Evolutionary conservation across 306 rosid species (phyloP).

Genomic region (Sindora glabra): DNA sequence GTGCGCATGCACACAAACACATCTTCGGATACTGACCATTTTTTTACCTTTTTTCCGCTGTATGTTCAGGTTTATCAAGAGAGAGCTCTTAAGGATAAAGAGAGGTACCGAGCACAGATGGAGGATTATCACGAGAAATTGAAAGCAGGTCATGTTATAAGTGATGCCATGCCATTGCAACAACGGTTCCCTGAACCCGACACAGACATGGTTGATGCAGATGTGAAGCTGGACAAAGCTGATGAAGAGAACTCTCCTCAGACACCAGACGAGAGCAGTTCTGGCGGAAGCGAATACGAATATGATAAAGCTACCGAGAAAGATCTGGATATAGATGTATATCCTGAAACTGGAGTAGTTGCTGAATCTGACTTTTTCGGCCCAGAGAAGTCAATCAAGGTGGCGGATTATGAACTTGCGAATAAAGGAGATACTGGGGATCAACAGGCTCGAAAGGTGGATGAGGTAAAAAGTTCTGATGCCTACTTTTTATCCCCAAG

Average conservation of each 20-base stretch:
- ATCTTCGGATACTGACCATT: too few relatives aligned
- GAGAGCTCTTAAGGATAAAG: constrained; percentile 77
- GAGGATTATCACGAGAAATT: constrained; percentile 60
- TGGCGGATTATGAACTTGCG: constrained; percentile 19
- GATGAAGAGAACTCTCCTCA: constrained; percentile 31
- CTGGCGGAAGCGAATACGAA: constrained; percentile 45
- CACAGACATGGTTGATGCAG: constrained; percentile 29
- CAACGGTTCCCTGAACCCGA: constrained; percentile 54
- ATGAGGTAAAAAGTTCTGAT: constrained; percentile 1
- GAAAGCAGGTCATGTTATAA: constrained; percentile 47
- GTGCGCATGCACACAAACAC: too few relatives aligned
- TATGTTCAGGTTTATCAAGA: constrained; percentile 75
- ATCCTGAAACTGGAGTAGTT: constrained; percentile 12
- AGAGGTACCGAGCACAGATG: constrained; percentile 74
- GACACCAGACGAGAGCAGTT: constrained; percentile 42
- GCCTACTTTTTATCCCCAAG: too few relatives aligned
- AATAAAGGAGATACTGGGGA: constrained; percentile 10
- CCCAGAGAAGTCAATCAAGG: constrained; percentile 19
- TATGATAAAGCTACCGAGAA: constrained; percentile 27
- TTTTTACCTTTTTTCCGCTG: too few relatives aligned
- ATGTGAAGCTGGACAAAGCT: constrained; percentile 32
- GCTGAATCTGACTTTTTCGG: constrained; percentile 25
- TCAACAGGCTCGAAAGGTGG: constrained; percentile 9
- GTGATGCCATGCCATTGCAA: constrained; percentile 67
- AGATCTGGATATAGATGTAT: constrained; percentile 25